These are phyloP conservation scores for Drosera capensis DNA, from an alignment of 148 eudicot genomes.

Conservation along the genomic window DNA sequence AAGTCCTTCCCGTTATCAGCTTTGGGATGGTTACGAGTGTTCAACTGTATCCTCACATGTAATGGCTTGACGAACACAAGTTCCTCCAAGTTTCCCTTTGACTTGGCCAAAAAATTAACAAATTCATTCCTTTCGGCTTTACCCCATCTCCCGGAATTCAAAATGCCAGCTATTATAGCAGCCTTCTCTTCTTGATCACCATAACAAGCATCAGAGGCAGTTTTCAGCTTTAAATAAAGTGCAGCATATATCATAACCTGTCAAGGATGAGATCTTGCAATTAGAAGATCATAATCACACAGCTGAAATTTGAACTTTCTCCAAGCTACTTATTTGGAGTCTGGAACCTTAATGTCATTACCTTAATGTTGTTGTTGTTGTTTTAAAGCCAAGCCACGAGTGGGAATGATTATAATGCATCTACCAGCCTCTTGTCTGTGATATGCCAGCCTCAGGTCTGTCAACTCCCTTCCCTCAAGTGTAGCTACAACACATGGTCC, in stretches of 20 bases:
- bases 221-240: slow-evolving; percentile 51
- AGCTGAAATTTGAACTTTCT: no score
- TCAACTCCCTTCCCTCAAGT: no score
- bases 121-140: slow-evolving; percentile 20
- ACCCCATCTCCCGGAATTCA: slow-evolving; percentile 20
- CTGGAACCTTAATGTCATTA: no score
- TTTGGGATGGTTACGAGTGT: slow-evolving; percentile 51
- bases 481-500: no score
- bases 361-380: no score
- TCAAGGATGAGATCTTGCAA: no score
- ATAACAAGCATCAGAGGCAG: slow-evolving; percentile 5
- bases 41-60: slow-evolving; percentile 44
- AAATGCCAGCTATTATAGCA: slow-evolving; percentile 37
- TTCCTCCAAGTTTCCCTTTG: slow-evolving; percentile 38
- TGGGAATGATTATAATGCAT: no score
- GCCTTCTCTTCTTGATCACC: slow-evolving; percentile 33
- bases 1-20: slow-evolving; percentile 35
- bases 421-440: no score
- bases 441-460: no score
- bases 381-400: no score
- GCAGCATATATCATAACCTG: slow-evolving; percentile 71
- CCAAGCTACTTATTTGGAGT: no score
- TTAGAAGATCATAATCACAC: no score
- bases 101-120: slow-evolving; percentile 22
- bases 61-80: slow-evolving; percentile 53